Evolutionary conservation across 2,329 filamentous ascomycete genomes (phyloP), one percentile per base, ranked within the genome.

Genomic region (Colletotrichum ledebouriae): DNA sequence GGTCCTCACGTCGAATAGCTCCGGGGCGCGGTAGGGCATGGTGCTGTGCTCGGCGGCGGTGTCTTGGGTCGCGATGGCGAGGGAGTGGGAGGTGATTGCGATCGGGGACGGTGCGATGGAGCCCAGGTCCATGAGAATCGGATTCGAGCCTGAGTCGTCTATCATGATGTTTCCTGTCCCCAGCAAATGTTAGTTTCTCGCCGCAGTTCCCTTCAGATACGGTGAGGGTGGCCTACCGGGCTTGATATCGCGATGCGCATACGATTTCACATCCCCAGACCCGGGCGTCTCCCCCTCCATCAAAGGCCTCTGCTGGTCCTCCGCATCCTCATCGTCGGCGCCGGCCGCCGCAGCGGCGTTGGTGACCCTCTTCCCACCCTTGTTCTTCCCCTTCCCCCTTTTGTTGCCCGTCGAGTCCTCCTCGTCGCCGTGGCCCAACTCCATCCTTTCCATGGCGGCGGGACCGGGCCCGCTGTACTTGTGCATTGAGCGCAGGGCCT

Each of bases 1-100:
- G 3, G 94, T 98, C 81, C 97, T 97, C 64, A 98, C 96, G 78
- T 99, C 96, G 80, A 99, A 99, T 69, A 99, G 90, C 81, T 99
- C 96, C 0, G 96, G 96, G 1, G 96, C 96, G 68, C 96, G 94
- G 82, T 99, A 99, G 0, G 96, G 94, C 95, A 99, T 98, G 46
- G 96, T 99, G 72, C 91, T 95, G 84, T 98, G 95, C 79, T 99
- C 96, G 62, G 95, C 96, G 22, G 96, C 96, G 46, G 89, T 92
- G 79, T 99, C 96, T 81, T 98, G 96, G 41, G 97, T 92, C 60
- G 94, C 93, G 55, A 99, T 89, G 50, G 96, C 96, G 62, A 97
- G 86, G 3, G 94, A 97, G 70, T 95, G 91, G 17, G 93, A 96
- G 4, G 95, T 97, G 73, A 98, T 95, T 29, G 93, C 89, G 65